phyloP scores from a whole-genome alignment of 73 alveolate genomes.

The Urostyla sp. region DNA sequence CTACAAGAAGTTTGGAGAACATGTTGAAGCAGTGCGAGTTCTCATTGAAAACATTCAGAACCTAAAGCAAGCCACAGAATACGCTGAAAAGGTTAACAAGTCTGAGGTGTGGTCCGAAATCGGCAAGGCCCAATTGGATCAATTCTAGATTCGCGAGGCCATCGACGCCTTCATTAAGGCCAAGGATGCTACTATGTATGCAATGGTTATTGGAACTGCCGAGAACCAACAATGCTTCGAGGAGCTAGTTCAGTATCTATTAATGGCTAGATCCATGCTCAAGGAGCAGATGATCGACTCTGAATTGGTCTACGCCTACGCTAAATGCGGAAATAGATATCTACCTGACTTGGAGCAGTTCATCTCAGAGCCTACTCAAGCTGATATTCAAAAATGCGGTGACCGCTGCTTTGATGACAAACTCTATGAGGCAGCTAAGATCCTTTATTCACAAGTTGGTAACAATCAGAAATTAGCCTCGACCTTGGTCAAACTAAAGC shows the following conservation, averaged over 20 bases:
- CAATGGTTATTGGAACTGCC: constrained; percentile 89
- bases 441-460: constrained; percentile 89
- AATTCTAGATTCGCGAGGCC: constrained; percentile 87
- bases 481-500: constrained; percentile 91
- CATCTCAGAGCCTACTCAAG: constrained; percentile 90
- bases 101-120: constrained; percentile 97
- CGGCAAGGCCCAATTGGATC: constrained; percentile 97
- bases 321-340: constrained; percentile 86
- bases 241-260: constrained; percentile 87
- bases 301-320: constrained; percentile 93
- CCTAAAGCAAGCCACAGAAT: constrained; percentile 92
- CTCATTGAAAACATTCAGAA: constrained; percentile 86
- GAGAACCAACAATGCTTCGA: constrained; percentile 89
- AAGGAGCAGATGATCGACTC: constrained; percentile 94
- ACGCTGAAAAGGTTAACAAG: constrained; percentile 87
- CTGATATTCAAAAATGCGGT: constrained; percentile 93
- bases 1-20: constrained; percentile 87
- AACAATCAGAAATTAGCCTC: constrained; percentile 96
- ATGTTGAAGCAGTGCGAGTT: constrained; percentile 93
- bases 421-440: constrained; percentile 96
- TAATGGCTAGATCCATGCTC: constrained; percentile 88
- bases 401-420: constrained; percentile 97
- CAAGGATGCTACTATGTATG: constrained; percentile 88
- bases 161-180: constrained; percentile 97
- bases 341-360: constrained; percentile 94